phyloP scores from a whole-genome alignment of 495 filamentous ascomycete species.

The Echria macrotheca region DNA sequence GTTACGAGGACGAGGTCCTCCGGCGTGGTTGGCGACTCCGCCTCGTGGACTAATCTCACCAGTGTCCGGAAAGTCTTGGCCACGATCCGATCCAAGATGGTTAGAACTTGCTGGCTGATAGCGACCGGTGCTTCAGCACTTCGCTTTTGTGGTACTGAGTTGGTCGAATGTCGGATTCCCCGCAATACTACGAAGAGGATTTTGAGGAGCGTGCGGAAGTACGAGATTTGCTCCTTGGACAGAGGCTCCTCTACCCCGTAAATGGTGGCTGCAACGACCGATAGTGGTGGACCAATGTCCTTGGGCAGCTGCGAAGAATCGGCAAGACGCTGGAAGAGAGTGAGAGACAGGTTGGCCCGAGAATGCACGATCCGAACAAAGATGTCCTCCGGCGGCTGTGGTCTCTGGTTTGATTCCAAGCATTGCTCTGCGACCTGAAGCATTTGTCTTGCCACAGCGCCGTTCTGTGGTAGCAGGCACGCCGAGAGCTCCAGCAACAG shows the following conservation, averaged over 20 bases:
- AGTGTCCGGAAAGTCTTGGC: constrained; percentile 74
- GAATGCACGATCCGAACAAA: constrained; percentile 66
- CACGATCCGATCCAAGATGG: constrained; percentile 72
- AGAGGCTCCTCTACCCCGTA: constrained; percentile 59
- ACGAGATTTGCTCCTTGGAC: constrained; percentile 54
- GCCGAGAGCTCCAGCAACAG: constrained; percentile 78
- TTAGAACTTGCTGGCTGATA: constrained; percentile 54
- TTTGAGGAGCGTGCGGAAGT: constrained; percentile 77
- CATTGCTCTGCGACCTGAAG: constrained; percentile 65
- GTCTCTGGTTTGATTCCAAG: constrained; percentile 61
- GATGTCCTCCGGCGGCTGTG: constrained; percentile 61
- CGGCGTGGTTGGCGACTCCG: constrained; percentile 42
- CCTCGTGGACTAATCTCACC: constrained; percentile 65
- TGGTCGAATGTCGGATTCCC: constrained; percentile 34
- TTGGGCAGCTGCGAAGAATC: constrained; percentile 53
- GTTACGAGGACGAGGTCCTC: constrained; percentile 82
- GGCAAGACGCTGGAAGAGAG: constrained; percentile 69
- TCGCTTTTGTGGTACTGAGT: constrained; percentile 17
- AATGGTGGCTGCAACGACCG: constrained; percentile 62
- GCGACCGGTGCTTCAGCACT: constrained; percentile 28
- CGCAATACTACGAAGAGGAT: constrained; percentile 79
- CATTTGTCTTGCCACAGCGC: constrained; percentile 57
- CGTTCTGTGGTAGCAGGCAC: constrained; percentile 54
- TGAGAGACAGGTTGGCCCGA: constrained; percentile 69
- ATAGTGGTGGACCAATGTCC: constrained; percentile 59